phyloP scores from a whole-genome alignment of 495 filamentous ascomycete species.

The Neurospora sp. region DNA sequence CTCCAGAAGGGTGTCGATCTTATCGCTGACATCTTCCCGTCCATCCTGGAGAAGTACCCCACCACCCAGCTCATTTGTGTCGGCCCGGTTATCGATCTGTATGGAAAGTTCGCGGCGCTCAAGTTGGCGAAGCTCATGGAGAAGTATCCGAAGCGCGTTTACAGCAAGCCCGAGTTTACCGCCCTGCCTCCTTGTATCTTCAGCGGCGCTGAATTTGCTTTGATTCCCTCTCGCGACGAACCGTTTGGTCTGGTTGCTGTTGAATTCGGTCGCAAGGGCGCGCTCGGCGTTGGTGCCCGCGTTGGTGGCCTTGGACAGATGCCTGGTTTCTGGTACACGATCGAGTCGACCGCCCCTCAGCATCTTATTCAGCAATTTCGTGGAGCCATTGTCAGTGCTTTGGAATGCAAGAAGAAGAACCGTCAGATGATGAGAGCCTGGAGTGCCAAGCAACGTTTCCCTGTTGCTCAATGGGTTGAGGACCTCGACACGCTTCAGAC shows the following conservation, averaged over 20 bases:
- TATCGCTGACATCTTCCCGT: slow-evolving; percentile 64
- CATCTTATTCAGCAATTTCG: slow-evolving; percentile 66
- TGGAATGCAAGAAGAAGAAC: slow-evolving; percentile 47
- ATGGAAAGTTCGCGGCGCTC: slow-evolving; percentile 63
- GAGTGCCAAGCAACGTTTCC: slow-evolving; percentile 67
- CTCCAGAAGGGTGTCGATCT: slow-evolving; percentile 71
- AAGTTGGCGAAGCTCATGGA: slow-evolving; percentile 61
- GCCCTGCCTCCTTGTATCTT: slow-evolving; percentile 62
- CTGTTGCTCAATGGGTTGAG: slow-evolving; percentile 57
- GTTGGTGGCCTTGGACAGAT: slow-evolving; percentile 62
- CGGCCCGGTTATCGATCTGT: slow-evolving; percentile 64
- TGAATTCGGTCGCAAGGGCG: slow-evolving; percentile 68
- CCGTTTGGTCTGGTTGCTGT: slow-evolving; percentile 73
- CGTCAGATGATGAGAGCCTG: slow-evolving; percentile 63
- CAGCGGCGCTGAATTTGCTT: slow-evolving; percentile 64
- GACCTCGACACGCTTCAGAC: slow-evolving; percentile 51
- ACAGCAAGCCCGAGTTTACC: slow-evolving; percentile 63
- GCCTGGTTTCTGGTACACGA: slow-evolving; percentile 64
- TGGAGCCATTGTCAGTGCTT: slow-evolving; percentile 53
- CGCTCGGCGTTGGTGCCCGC: slow-evolving; percentile 60
- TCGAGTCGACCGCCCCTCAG: slow-evolving; percentile 54
- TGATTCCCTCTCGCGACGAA: slow-evolving; percentile 69
- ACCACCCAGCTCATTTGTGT: slow-evolving; percentile 59
- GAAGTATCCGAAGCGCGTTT: slow-evolving; percentile 59
- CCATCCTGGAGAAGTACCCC: slow-evolving; percentile 50